Evolutionary conservation across 2,329 filamentous ascomycete species (phyloP).

Genomic region (Teratosphaeria destructans): DNA sequence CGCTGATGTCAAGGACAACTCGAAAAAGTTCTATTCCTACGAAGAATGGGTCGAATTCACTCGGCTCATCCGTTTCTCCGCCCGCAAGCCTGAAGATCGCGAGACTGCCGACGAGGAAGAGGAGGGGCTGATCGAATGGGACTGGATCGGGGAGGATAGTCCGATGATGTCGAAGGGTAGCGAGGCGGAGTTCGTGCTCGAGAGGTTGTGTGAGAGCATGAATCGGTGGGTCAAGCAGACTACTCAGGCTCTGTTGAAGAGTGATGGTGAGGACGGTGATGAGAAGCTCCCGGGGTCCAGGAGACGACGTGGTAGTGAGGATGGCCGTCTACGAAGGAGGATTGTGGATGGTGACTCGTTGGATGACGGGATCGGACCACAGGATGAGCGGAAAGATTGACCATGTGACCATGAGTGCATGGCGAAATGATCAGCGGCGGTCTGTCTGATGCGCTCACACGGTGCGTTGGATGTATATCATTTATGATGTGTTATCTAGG

Average conservation of each 20-base stretch:
- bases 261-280: neutral
- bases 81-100: conserved; percentile 9
- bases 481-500: neutral
- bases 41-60: conserved; percentile 83
- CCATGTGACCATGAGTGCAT: neutral
- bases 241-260: neutral
- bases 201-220: conserved; percentile 56
- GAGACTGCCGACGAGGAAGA: conserved; percentile 39
- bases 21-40: conserved; percentile 60
- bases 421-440: neutral
- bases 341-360: neutral
- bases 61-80: conserved; percentile 54
- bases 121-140: conserved; percentile 54
- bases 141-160: conserved; percentile 61
- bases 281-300: neutral
- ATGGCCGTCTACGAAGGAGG: neutral
- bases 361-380: neutral
- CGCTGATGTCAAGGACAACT: conserved; percentile 48
- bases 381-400: neutral
- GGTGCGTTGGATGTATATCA: neutral
- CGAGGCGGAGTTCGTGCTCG: conserved; percentile 58
- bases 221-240: conserved; percentile 32
- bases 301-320: neutral
- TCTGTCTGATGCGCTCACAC: neutral
- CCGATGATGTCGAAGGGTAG: conserved; percentile 53